Evolutionary conservation across 2,329 filamentous ascomycete genomes (phyloP), one percentile per base, ranked within the genome.

Genomic region (Bipolaris bicolor): DNA sequence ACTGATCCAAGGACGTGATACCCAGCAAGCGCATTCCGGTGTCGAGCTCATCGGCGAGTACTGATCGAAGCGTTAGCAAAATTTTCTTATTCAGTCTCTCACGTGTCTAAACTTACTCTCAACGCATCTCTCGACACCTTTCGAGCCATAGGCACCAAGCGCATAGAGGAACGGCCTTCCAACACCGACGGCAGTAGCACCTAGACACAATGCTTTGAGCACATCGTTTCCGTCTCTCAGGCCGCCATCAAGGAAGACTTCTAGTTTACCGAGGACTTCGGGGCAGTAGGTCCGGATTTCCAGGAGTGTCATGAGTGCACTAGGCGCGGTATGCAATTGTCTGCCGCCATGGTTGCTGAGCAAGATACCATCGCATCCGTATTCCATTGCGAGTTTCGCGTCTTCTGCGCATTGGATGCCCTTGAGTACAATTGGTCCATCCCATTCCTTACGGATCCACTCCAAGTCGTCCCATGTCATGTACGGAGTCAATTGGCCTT

Each of bases 21-120:
- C 88, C 88, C 55, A 87, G 83, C 70, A 89, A 80, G 24, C 83
- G 82, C 87, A 90, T 90, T 1, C 86, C 86, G 1, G 84, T 88
- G 63, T 87, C 83, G 3, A 90, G 72, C 69, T 90, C 87, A 58
- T 89, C 87, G 26, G 74, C 70, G 40, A 81, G 66, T 24, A 81
- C 77, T 76, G 22, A 41, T 7, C 16, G 10, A 24, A 15, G 46
- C 7, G n/a, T 64, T 43, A 70, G 57, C 34, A 29, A n/a, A 16
- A 2, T 10, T 13, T 16, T 3, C 31, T 45, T 29, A n/a, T 24
- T 40, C 15, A 29, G 3, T n/a, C 16, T 2, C 1, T 3, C 7
- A 7, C 36, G 16, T 9, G 18, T 2, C 36, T 24, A 29, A 18
- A 69, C 75, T 72, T 54, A 78, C 76, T 61, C 51, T 78, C 72